phyloP scores from a whole-genome alignment of 805 yeast species.

The Candida railenensis region DNA sequence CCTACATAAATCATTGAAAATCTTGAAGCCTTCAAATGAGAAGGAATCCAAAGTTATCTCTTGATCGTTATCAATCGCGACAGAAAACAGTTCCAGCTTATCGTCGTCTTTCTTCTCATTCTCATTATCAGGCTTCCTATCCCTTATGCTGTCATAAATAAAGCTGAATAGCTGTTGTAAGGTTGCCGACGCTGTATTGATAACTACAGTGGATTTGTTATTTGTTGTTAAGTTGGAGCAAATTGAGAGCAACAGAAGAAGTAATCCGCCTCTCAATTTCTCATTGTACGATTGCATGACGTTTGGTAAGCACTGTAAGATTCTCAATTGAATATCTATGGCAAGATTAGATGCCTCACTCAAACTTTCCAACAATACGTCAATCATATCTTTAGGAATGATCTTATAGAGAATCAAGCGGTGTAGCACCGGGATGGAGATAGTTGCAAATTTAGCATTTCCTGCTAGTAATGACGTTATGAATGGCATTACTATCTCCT shows the following conservation, averaged over 20 bases:
- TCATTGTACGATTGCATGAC: conserved; percentile 63
- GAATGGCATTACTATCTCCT: conserved; percentile 50
- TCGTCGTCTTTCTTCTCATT: not conserved
- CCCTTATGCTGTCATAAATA: conserved; percentile 65
- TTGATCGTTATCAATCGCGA: conserved; percentile 47
- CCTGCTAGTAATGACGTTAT: conserved; percentile 69
- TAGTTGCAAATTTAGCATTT: conserved; percentile 69
- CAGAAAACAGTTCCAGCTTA: conserved; percentile 21
- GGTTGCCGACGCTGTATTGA: conserved; percentile 91
- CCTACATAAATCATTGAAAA: conserved; percentile 72
- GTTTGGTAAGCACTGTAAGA: conserved; percentile 78
- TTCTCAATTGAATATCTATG: conserved; percentile 80
- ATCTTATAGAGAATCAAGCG: conserved; percentile 53
- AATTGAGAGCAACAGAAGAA: conserved; percentile 60
- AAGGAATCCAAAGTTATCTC: conserved; percentile 44
- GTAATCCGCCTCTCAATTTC: conserved; percentile 51
- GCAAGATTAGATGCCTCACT: conserved; percentile 74
- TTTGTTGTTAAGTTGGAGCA: conserved; percentile 71
- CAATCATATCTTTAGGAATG: conserved; percentile 52
- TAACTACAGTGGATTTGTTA: conserved; percentile 72
- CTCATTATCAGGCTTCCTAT: conserved; percentile 24
- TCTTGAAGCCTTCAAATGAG: conserved; percentile 67
- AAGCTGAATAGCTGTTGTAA: conserved; percentile 79
- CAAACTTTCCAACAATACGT: conserved; percentile 62
- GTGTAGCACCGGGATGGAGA: conserved; percentile 72